Base-by-base conservation (phyloP, 2,329 filamentous ascomycete species). In the Annulohypoxylon truncatum region DNA sequence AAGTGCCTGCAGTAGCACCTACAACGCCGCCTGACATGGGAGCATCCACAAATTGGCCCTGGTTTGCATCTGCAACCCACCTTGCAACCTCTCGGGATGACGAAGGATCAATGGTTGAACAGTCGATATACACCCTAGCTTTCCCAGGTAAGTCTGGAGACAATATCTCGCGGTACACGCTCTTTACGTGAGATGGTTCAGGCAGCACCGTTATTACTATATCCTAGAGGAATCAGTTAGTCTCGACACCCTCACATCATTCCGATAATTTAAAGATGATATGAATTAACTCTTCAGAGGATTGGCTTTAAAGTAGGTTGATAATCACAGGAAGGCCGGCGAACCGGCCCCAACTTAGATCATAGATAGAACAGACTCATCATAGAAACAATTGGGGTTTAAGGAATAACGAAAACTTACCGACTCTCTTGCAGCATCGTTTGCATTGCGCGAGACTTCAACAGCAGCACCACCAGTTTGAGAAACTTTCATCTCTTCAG, bases 11-110 rank as follows among this genome's bases (percentile, higher is more conserved):
- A 4, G 89, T 85, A 9, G 96, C 96, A 44, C 95, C 96, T 4
- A 98, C 93, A 0, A 97, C 94, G 53, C 96, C 96, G 50, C 96
- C 96, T 0, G 95, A 98, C 91, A 99, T 97, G 46, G 96, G 96
- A 2, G 96, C 95, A 77, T 99, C 96, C 63, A 97, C 90, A 75
- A 98, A 97, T 55, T 85, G 85, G 56, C 92, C 92, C 76, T 91
- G 87, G 1, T 87, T 84, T 0, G 88, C 88, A 4, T 86, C 86
- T 61, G 79, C 67, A 1, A 96, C 90, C 22, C 86, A 85, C 66
- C 89, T 84, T 20, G 94, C 93, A 4, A 98, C 90, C 70, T 89
- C 86, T 38, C 88, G 88, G 0, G 94, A 97, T 2, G 94, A 93
- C 29, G 89, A 89, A 0, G 94, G 94, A 79, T 98, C 96, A 76